Base-by-base conservation (phyloP, 179 eudicot genomes). In the Beta macrorhiza region DNA sequence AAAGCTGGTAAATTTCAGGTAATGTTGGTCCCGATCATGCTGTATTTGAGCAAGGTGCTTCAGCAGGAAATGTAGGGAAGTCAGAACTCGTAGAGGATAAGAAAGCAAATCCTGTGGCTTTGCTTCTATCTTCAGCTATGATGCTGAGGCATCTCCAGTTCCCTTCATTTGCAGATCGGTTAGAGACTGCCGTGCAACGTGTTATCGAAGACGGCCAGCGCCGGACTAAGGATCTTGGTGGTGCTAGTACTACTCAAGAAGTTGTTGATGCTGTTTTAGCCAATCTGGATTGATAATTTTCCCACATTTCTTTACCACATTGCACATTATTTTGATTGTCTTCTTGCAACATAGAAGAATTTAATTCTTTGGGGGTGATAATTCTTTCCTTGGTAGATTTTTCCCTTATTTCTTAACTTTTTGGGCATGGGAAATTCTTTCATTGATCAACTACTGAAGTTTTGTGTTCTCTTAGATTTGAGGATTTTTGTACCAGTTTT, bases 11-110 rank as follows among this genome's bases (percentile, higher is more conserved):
- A 55, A 68, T 6, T 79, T 15, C 89, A 95, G 98, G 99, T 25
- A 95, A 95, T 57, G 94, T 95, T 15, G 97, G 99, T 64, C 90
- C 93, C 52, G 98, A 93, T 70, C 89, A 91, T 85, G 98, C 98
- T 51, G 82, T 95, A 51, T 95, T 95, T 47, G 98, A 95, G 92
- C 99, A 95, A 91, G 99, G 98, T 29, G 99, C 99, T 37, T 95
- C 99, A 22, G 98, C 99, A 64, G 97, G 99, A 72, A 95, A 95
- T 55, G 99, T 95, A 29, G 99, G 99, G 63, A 93, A 91, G 78
- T 22, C 49, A 72, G 88, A 88, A 42, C 37, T 95, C 73, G 78
- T 95, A 69, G 91, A 90, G 81, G 86, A 91, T 88, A 95, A 90
- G 90, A 94, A 88, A 84, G 99, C 99, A 56, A 95, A 95, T 68